Conservation (phyloP, 2,329 filamentous ascomycete genomes). For the Aureobasidium sp. region DNA sequence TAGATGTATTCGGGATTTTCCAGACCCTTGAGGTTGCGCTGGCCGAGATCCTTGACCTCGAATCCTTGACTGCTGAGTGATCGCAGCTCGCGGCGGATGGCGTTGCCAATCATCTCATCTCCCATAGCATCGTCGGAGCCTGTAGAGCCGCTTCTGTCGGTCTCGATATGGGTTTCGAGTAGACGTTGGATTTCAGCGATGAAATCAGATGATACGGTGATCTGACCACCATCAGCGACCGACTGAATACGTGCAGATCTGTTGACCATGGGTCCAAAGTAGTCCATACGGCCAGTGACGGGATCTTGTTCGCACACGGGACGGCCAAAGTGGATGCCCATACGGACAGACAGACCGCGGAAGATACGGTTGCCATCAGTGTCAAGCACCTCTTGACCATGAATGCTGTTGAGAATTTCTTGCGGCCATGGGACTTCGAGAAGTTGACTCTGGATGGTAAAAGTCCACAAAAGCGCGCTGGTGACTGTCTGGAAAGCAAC, state of each 20-base stretch:
- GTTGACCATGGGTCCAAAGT: conserved; percentile 99
- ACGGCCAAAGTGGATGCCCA: conserved; percentile 94
- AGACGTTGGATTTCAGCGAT: conserved; percentile 91
- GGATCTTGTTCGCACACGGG: conserved; percentile 94
- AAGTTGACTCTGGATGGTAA: conserved; percentile 81
- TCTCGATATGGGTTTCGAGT: conserved; percentile 79
- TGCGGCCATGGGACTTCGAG: conserved; percentile 88
- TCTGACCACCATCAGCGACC: conserved; percentile 92
- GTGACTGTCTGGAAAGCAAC: conserved; percentile 96
- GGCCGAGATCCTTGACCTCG: conserved; percentile 91
- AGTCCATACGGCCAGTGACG: conserved; percentile 96
- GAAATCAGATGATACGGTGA: conserved; percentile 93
- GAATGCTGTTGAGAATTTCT: conserved; percentile 78
- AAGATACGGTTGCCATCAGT: conserved; percentile 85
- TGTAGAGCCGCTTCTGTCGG: conserved; percentile 59
- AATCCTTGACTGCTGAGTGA: conserved; percentile 87
- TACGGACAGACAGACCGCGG: conserved; percentile 85
- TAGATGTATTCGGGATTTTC: conserved; percentile 97
- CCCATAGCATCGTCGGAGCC: conserved; percentile 66
- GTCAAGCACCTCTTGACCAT: conserved; percentile 74
- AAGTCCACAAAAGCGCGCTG: conserved; percentile 89
- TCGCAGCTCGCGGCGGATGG: conserved; percentile 79
- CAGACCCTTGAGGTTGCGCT: conserved; percentile 89
- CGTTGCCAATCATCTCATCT: conserved; percentile 63
- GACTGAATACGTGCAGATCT: conserved; percentile 88